Percentiles rank a stretch among this genome's conserved stretches.
These are phyloP conservation scores for Candida loeiensis DNA, from an alignment of 805 yeast genomes.

Conservation along the genomic window DNA sequence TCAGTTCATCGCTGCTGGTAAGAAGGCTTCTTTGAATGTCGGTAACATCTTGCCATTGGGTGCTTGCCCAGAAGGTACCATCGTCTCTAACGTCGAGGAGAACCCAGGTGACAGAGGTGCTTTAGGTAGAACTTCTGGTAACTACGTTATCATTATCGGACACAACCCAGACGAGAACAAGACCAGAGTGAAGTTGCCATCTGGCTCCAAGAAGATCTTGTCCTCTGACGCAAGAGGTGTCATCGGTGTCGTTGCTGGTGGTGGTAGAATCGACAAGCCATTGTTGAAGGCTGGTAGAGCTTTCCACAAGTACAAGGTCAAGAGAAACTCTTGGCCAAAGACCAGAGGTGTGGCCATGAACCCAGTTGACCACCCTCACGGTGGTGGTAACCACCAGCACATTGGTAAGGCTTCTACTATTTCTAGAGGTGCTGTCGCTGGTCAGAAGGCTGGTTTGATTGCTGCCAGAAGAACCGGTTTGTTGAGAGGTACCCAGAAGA, in stretches of 20 bases:
- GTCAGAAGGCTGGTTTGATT: conserved; percentile 99
- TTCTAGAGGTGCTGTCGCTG: conserved; percentile 98
- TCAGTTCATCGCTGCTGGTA: conserved; percentile 98
- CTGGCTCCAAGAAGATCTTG: conserved; percentile 97
- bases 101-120: conserved; percentile 99
- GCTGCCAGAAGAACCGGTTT: conserved; percentile 99
- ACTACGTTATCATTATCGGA: conserved; percentile 97
- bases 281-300: conserved; percentile 99
- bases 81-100: conserved; percentile 39
- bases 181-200: conserved; percentile 98
- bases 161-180: conserved; percentile 99
- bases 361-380: conserved; percentile 99
- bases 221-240: conserved; percentile 98
- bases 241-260: conserved; percentile 99
- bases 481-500: conserved; percentile 98
- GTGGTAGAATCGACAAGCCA: conserved; percentile 99
- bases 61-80: conserved; percentile 97
- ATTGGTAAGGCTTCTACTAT: conserved; percentile 99
- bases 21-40: conserved; percentile 93
- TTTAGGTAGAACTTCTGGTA: conserved; percentile 98
- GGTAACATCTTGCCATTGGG: conserved; percentile 98
- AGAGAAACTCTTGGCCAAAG: conserved; percentile 99
- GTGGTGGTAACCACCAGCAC: conserved; percentile 99
- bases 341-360: conserved; percentile 99
- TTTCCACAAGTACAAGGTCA: conserved; percentile 98